Conservation (phyloP, 805 yeast genomes). For the Nakazawaea ernobii region DNA sequence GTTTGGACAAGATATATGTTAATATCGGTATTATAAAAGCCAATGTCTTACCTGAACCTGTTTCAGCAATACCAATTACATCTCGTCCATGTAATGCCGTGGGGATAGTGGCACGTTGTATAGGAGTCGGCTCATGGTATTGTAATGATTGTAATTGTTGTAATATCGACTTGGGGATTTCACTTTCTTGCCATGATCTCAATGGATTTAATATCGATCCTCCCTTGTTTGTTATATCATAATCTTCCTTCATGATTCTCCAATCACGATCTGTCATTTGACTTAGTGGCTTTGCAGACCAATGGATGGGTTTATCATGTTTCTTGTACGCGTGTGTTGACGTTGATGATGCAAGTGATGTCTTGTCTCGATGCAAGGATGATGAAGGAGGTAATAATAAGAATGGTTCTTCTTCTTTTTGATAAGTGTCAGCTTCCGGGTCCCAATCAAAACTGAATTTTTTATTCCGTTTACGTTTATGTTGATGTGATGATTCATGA, state of each 20-base stretch:
- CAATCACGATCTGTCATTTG: conserved; percentile 83
- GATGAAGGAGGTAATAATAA: conserved; percentile 16
- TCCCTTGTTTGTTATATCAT: conserved; percentile 43
- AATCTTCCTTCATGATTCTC: conserved; percentile 82
- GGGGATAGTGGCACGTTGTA: conserved; percentile 87
- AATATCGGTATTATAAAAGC: conserved; percentile 75
- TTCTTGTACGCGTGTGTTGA: conserved; percentile 1
- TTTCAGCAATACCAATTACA: conserved; percentile 86
- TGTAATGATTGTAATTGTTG: conserved; percentile 31
- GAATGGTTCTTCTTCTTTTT: background rate
- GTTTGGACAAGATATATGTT: conserved; percentile 42
- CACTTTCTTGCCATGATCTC: conserved; percentile 67
- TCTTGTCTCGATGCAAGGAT: background rate
- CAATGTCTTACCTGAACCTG: conserved; percentile 94
- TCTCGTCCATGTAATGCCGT: conserved; percentile 55
- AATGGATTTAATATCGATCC: conserved; percentile 53
- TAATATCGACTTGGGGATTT: conserved; percentile 37
- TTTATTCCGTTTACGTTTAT: background rate
- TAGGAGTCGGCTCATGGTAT: conserved; percentile 75
- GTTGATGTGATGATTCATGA: background rate
- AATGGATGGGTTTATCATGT: conserved; percentile 28
- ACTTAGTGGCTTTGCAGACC: conserved; percentile 61
- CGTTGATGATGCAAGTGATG: background rate
- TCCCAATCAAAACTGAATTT: conserved; percentile 70
- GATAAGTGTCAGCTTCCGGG: conserved; percentile 55